A percentile compares a stretch with the other conserved stretches of the same genome.
phyloP scores from a whole-genome alignment of 352 stramenopile genomes.

The Plasmopara viticola region DNA sequence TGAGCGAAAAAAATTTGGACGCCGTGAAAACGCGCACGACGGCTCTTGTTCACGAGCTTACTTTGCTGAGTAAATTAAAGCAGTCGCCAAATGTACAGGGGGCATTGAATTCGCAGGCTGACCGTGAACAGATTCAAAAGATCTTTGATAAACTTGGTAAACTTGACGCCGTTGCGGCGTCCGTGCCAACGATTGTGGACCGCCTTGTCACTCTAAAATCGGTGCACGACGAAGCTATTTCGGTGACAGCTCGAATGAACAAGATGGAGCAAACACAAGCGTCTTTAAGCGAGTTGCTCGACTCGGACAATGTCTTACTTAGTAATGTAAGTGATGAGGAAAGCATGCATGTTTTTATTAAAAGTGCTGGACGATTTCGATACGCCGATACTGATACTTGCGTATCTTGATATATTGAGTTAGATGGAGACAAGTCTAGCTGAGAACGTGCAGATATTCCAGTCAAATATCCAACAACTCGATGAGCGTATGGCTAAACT shows the following conservation, averaged over 20 bases:
- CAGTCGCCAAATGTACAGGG: constrained; percentile 56
- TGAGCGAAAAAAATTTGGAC: constrained; percentile 75
- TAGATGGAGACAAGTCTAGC: constrained; percentile 74
- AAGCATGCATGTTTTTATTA: constrained; percentile 1
- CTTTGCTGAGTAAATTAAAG: constrained; percentile 72
- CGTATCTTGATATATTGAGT: background rate
- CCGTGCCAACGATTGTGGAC: constrained; percentile 64
- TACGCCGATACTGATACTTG: constrained; percentile 8
- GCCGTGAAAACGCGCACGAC: constrained; percentile 71
- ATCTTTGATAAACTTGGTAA: constrained; percentile 64
- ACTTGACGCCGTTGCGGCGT: constrained; percentile 50
- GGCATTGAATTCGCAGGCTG: constrained; percentile 47
- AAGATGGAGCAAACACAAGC: constrained; percentile 58
- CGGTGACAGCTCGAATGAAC: constrained; percentile 39
- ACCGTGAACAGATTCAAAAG: constrained; percentile 60
- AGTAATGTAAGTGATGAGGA: constrained; percentile 46
- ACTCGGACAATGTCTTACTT: constrained; percentile 55
- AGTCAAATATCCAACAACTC: constrained; percentile 68
- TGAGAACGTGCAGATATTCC: constrained; percentile 71
- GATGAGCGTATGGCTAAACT: constrained; percentile 63
- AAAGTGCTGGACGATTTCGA: background rate
- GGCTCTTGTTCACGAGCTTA: constrained; percentile 71
- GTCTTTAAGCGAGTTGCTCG: constrained; percentile 50
- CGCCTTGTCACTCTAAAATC: constrained; percentile 63
- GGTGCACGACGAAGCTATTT: constrained; percentile 60